Conservation (phyloP, 495 filamentous ascomycete genomes). For the Aspergillus cristatus region DNA sequence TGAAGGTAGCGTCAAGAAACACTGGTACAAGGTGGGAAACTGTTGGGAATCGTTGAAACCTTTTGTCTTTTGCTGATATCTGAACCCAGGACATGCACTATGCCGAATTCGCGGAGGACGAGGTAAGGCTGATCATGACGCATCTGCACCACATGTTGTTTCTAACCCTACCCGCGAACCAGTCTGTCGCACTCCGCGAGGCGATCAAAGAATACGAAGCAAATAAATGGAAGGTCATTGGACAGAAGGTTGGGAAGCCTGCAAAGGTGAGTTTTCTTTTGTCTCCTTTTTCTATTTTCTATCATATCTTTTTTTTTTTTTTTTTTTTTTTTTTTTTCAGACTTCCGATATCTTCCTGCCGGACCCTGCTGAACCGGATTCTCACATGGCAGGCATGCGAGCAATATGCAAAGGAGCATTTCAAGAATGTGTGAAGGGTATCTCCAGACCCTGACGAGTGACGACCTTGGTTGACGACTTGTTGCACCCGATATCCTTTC, state of each 20-base stretch:
- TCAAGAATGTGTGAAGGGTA: conserved; percentile 46
- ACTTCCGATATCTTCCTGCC: too few species aligned
- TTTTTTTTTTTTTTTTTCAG: too few species aligned
- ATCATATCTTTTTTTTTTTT: too few species aligned
- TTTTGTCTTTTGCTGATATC: conserved; percentile 16
- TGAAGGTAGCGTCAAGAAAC: conserved; percentile 97
- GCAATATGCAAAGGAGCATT: conserved; percentile 96
- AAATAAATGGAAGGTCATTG: conserved; percentile 97
- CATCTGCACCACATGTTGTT: conserved; percentile 19
- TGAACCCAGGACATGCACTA: conserved; percentile 89
- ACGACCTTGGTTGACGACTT: too few species aligned
- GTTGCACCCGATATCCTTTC: conserved; percentile 6
- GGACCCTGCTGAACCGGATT: conserved; percentile 1
- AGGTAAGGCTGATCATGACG: conserved; percentile 48
- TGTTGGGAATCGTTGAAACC: conserved; percentile 5
- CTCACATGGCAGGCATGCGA: conserved; percentile 69
- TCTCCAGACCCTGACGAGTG: conserved; percentile 27
- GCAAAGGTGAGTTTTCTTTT: conserved; percentile 61
- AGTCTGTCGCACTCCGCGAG: conserved; percentile 77
- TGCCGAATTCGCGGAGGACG: conserved; percentile 96
- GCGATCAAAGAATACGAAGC: conserved; percentile 98
- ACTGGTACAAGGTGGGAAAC: conserved; percentile 87
- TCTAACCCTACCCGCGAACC: background rate
- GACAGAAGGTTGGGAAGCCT: conserved; percentile 92
- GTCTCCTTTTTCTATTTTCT: background rate